Evolutionary conservation across 768 basidiomycete species (phyloP).

Genomic region (Podaxis sp.): DNA sequence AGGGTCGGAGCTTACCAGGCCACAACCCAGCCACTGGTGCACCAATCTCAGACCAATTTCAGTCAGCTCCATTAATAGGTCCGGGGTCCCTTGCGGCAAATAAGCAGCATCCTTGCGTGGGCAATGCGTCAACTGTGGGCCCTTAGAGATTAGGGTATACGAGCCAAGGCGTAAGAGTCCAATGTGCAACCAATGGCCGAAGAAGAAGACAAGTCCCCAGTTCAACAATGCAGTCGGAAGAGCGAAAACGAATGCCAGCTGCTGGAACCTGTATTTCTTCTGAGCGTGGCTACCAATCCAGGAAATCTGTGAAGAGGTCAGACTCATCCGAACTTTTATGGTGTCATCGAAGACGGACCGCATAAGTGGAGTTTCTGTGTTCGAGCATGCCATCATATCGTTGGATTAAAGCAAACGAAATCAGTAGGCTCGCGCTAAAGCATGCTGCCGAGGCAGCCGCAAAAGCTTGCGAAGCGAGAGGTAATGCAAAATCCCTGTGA

Average conservation of each 20-base stretch:
- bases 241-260: conserved; percentile 48
- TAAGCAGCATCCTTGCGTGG: no score
- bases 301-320: conserved; percentile 24
- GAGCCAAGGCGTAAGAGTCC: neutral
- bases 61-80: no score
- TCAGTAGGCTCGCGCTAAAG: conserved; percentile 34
- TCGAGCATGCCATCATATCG: conserved; percentile 33
- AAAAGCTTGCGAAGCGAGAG: conserved; percentile 28
- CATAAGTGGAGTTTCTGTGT: conserved; percentile 33
- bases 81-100: no score
- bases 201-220: conserved; percentile 41
- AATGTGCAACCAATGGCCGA: conserved; percentile 23
- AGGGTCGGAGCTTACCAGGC: no score
- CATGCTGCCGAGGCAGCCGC: conserved; percentile 32
- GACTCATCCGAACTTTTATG: neutral
- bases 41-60: no score
- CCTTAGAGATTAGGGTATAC: no score
- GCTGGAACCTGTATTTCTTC: conserved; percentile 42
- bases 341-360: conserved; percentile 33
- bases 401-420: conserved; percentile 33
- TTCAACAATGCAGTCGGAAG: conserved; percentile 54
- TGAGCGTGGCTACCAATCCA: conserved; percentile 39
- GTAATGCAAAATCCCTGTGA: conserved; percentile 30
- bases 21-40: no score
- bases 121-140: no score